A percentile compares a stretch with the other conserved stretches of the same genome.
Evolutionary conservation across 2,329 filamentous ascomycete genomes (phyloP).

Genomic region (Apiospora pterosperma): DNA sequence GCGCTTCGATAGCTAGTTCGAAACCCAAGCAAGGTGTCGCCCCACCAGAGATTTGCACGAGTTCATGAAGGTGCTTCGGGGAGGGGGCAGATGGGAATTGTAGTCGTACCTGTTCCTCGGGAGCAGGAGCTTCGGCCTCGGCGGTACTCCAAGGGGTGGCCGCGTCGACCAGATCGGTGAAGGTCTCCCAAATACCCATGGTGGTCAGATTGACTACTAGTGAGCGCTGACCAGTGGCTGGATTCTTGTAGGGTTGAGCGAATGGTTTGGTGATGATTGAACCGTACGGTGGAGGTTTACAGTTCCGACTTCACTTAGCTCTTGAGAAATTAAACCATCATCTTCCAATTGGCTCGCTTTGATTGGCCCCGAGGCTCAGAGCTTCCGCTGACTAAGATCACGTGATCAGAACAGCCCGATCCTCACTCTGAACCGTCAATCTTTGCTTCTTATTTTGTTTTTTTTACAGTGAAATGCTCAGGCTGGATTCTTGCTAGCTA

Average conservation of each 20-base stretch:
- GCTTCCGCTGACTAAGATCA: conserved; percentile 19
- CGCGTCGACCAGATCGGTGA: conserved; percentile 62
- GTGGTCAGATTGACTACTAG: conserved; percentile 33
- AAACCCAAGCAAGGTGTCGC: not conserved
- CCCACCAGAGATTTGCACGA: not conserved
- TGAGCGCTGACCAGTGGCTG: conserved; percentile 35
- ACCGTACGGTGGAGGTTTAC: conserved; percentile 34
- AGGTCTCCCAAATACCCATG: conserved; percentile 67
- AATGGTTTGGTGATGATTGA: conserved; percentile 25
- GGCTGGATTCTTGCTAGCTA: too few relatives aligned
- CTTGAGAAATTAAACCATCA: conserved; percentile 38
- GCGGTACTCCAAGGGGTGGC: conserved; percentile 62
- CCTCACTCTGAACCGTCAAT: not conserved
- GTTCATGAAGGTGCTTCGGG: conserved; percentile 2
- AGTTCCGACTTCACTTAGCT: conserved; percentile 27
- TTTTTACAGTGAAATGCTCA: too few relatives aligned
- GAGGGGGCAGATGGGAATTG: conserved; percentile 7
- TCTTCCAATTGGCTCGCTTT: conserved; percentile 45
- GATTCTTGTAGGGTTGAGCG: conserved; percentile 30
- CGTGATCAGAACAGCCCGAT: conserved; percentile 17
- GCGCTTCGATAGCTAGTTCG: not conserved
- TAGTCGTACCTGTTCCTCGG: conserved; percentile 56
- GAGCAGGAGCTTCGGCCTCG: conserved; percentile 65
- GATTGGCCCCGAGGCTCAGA: conserved; percentile 36
- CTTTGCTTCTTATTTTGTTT: too few relatives aligned